Conservation (phyloP, 1,139 yeast species). For the Geotrichum bryndzae region DNA sequence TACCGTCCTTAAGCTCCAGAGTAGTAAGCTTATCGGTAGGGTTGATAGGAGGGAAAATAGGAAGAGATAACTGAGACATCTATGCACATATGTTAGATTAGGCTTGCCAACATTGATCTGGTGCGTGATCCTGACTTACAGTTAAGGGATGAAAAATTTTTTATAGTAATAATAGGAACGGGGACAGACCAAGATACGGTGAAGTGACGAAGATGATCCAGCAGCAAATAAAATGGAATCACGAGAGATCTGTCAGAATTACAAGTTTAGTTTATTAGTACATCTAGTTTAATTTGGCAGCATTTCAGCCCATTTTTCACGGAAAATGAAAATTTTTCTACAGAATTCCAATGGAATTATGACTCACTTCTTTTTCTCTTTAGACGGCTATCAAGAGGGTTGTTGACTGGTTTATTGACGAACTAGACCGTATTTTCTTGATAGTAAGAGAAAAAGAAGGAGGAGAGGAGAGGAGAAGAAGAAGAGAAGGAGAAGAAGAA, state of each 20-base stretch:
- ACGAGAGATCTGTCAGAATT: not conserved
- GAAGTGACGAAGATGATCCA: not conserved
- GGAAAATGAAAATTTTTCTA: not conserved
- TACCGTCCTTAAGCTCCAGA: slow-evolving; percentile 86
- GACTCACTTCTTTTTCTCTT: not conserved
- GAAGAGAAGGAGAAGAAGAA: slow-evolving; percentile 2
- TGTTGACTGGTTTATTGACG: not conserved
- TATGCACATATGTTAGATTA: not conserved
- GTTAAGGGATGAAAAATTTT: not conserved
- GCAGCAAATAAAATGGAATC: not conserved
- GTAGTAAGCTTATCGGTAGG: slow-evolving; percentile 77
- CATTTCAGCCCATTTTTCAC: not conserved
- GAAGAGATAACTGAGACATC: slow-evolving; percentile 35
- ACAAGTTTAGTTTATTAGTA: not conserved
- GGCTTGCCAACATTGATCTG: not conserved
- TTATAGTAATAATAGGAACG: not conserved
- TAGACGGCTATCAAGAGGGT: not conserved
- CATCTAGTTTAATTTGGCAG: not conserved
- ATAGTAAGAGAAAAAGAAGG: not conserved
- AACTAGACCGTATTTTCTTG: slow-evolving; percentile 8
- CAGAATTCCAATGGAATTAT: not conserved
- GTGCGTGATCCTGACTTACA: not conserved
- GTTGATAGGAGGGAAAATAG: slow-evolving; percentile 85
- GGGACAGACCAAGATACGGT: not conserved
- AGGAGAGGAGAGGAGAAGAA: not conserved